phyloP scores from a whole-genome alignment of 352 stramenopile species.

The Phytophthora pinifolia region DNA sequence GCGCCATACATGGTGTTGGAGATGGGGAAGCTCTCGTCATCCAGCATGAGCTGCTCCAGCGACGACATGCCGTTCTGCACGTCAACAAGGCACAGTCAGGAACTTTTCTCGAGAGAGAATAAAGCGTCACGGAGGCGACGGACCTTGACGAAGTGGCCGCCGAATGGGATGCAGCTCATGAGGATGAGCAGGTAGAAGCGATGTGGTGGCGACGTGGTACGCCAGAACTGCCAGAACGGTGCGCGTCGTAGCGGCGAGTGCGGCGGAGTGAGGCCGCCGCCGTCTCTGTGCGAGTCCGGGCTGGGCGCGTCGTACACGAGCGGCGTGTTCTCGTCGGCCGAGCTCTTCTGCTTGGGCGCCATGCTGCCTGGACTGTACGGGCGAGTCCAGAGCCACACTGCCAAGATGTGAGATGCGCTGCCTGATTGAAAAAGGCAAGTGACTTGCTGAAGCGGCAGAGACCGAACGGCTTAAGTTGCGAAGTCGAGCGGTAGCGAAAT shows the following conservation, averaged over 20 bases:
- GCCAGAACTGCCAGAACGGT: constrained; percentile 71
- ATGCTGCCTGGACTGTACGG: constrained; percentile 5
- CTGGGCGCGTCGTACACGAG: constrained; percentile 20
- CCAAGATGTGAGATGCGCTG: background rate
- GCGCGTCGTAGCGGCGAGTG: constrained; percentile 39
- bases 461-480: constrained; percentile 18
- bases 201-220: constrained; percentile 56
- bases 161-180: constrained; percentile 86
- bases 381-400: too few species aligned
- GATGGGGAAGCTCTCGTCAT: constrained; percentile 73
- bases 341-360: constrained; percentile 28
- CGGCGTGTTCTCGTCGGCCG: constrained; percentile 34
- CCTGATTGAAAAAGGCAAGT: constrained; percentile 18
- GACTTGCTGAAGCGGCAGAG: constrained; percentile 10
- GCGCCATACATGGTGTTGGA: constrained; percentile 87
- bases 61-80: constrained; percentile 78
- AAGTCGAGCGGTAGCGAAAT: constrained; percentile 14
- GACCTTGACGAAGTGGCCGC: constrained; percentile 86
- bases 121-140: background rate
- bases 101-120: too few species aligned
- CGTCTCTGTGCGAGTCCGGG: constrained; percentile 1
- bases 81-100: background rate
- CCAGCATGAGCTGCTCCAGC: constrained; percentile 78
- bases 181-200: constrained; percentile 83
- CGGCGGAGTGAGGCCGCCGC: constrained; percentile 13